Percentiles rank a stretch among this genome's conserved stretches.
Evolutionary conservation across 768 basidiomycete genomes (phyloP).

Genomic region (Suillus subaureus): DNA sequence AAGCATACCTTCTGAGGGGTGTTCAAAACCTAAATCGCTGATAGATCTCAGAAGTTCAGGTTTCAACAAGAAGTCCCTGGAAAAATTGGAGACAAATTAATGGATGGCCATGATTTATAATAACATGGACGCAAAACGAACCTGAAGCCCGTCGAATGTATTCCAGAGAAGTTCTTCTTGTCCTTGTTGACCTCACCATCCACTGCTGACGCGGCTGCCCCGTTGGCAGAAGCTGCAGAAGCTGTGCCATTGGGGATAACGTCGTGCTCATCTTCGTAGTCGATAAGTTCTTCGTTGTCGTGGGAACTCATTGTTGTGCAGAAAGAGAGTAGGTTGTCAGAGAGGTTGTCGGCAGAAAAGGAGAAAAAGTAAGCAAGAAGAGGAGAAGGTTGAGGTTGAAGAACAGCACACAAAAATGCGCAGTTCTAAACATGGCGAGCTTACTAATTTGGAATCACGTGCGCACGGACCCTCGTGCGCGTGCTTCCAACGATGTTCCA

Average conservation of each 20-base stretch:
- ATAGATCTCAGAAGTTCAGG: constrained; percentile 96
- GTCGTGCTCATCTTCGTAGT: constrained; percentile 93
- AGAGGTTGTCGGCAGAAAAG: constrained; percentile 31
- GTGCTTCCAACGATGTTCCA: too few species aligned
- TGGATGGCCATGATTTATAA: too few species aligned
- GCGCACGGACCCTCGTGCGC: constrained; percentile 29
- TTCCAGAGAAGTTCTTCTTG: constrained; percentile 98
- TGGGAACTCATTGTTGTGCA: constrained; percentile 66
- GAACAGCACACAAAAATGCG: constrained; percentile 11
- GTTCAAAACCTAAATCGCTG: constrained; percentile 99
- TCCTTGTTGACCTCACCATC: constrained; percentile 70
- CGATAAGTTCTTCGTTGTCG: constrained; percentile 91
- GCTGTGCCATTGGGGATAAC: constrained; percentile 62
- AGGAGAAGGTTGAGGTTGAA: constrained; percentile 24
- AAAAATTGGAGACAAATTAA: constrained; percentile 14
- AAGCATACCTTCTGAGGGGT: constrained; percentile 92
- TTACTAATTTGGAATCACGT: constrained; percentile 15
- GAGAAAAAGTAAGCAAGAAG: constrained; percentile 24
- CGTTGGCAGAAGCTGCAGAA: constrained; percentile 48
- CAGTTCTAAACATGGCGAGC: neutral
- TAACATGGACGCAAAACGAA: constrained; percentile 37
- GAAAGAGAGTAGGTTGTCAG: constrained; percentile 26
- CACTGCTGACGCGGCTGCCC: constrained; percentile 45
- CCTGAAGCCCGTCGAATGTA: constrained; percentile 99
- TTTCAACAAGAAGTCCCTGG: constrained; percentile 96